These are phyloP conservation scores for Aureobasidium melanogenum DNA, from an alignment of 2,329 filamentous ascomycete genomes.

Conservation along the genomic window DNA sequence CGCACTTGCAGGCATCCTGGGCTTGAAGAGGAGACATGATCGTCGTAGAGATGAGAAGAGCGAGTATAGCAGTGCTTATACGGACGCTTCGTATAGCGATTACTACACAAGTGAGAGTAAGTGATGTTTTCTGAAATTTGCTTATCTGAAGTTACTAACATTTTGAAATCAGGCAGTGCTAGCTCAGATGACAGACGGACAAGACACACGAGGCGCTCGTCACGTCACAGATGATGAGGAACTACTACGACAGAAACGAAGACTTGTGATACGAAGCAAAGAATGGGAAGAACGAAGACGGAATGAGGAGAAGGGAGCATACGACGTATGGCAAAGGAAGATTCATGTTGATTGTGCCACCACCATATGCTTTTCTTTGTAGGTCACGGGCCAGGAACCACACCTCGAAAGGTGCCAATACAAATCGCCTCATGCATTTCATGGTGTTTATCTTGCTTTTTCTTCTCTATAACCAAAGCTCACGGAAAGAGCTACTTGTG, in stretches of 20 bases:
- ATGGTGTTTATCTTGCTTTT: background rate
- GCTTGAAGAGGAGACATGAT: conserved; percentile 35
- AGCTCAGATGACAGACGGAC: conserved; percentile 38
- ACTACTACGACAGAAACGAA: conserved; percentile 14
- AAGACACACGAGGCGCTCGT: conserved; percentile 25
- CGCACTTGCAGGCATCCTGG: conserved; percentile 35
- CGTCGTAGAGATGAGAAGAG: conserved; percentile 34
- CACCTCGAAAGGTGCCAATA: too few species aligned
- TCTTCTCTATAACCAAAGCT: too few species aligned
- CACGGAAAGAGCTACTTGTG: too few species aligned
- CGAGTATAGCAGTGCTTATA: conserved; percentile 28
- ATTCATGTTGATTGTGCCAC: too few species aligned
- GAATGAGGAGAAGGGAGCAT: background rate
- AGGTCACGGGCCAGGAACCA: too few species aligned
- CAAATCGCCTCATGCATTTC: background rate
- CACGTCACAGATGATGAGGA: conserved; percentile 11
- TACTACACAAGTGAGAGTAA: conserved; percentile 41
- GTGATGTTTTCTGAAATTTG: conserved; percentile 18
- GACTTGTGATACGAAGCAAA: background rate
- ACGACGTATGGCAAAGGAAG: background rate
- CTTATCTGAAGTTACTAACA: background rate
- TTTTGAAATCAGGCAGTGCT: conserved; percentile 30
- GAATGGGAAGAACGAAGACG: background rate
- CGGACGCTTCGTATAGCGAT: conserved; percentile 32
- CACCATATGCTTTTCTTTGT: too few species aligned